A percentile compares a stretch with the other conserved stretches of the same genome.
phyloP scores from a whole-genome alignment of 148 eudicot genomes.

The Nyssa sinensis region DNA sequence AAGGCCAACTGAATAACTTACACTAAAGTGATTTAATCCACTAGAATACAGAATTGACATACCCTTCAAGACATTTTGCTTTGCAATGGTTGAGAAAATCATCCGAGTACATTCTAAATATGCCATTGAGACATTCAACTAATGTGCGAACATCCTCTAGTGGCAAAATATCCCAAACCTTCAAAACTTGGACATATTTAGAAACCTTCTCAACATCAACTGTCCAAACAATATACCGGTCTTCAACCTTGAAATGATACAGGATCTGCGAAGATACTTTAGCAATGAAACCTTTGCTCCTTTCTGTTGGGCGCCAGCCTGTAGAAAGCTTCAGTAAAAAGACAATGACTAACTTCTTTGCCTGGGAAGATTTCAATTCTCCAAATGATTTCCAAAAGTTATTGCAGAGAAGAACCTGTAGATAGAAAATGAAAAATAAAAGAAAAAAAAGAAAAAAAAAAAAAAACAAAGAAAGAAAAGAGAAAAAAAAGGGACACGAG shows the following conservation, averaged over 20 bases:
- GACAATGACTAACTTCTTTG: constrained; percentile 42
- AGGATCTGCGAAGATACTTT: constrained; percentile 38
- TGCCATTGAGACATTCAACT: constrained; percentile 42
- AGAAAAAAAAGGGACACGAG: background rate
- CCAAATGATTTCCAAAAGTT: too few relatives aligned
- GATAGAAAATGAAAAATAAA: too few relatives aligned
- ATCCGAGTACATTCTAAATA: constrained; percentile 44
- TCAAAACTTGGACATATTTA: constrained; percentile 41
- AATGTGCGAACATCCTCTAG: constrained; percentile 40
- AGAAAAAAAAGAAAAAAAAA: too few relatives aligned
- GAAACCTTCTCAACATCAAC: constrained; percentile 43
- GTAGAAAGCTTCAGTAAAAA: constrained; percentile 45
- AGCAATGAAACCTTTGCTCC: constrained; percentile 35
- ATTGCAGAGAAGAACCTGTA: too few relatives aligned
- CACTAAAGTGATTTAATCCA: too few relatives aligned
- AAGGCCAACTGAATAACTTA: too few relatives aligned
- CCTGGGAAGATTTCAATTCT: constrained; percentile 29
- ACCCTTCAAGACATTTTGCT: constrained; percentile 42
- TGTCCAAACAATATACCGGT: constrained; percentile 43
- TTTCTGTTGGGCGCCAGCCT: constrained; percentile 59
- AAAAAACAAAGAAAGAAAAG: too few relatives aligned
- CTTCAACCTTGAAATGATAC: constrained; percentile 55
- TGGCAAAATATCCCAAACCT: constrained; percentile 59
- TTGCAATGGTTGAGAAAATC: constrained; percentile 42
- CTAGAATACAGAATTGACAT: constrained; percentile 11